Evolutionary conservation across 495 filamentous ascomycete species (phyloP), one percentile per base, ranked within the genome.

Genomic region (Oleoguttula mirabilis): DNA sequence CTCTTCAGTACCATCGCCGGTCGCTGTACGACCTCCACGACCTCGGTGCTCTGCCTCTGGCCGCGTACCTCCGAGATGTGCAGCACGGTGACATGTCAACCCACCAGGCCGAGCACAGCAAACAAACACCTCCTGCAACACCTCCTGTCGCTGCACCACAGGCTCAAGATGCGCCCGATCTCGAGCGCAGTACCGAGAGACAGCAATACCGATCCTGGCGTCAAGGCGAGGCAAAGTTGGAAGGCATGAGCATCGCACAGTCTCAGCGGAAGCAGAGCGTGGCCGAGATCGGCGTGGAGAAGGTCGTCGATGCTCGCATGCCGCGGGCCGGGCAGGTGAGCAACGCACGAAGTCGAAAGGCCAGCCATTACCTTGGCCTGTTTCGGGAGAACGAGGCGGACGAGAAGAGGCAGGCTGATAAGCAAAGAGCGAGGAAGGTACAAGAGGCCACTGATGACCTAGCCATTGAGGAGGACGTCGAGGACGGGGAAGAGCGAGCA

Each of bases 321-420:
- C 67, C 81, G 3, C 80, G 82, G 24, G 67, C 72, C 27, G 88
- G 94, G 55, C 22, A 72, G 21, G 52, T 63, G n/a, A 60, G 64
- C n/a, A 81, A 84, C 57, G 75, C 75, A 37, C 77, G 90, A 47
- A 94, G 87, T 61, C 77, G 90, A 45, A 98, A 98, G 64, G 80
- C 88, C 33, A 94, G 85, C 57, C 88, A 98, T 59, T 84, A 82
- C 54, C 61, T 98, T 33, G 76, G 90, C 3, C 71, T 95, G 38
- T 98, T 98, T 69, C 90, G 85, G 58, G 85, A 94, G 55, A 90
- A 87, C 45, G 80, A 84, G 19, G 69, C 65, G 10, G 62, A 70
- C 15, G 48, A 62, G 53, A 45, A 41, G 42, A 36, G 52, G 43
- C 44, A 57, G 40, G 24, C 23, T 2, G 33, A 32, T 6, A 36